These are phyloP conservation scores for Pecoramyces ruminantium DNA, from an alignment of 192 early-diverging fungal species.

Conservation along the genomic window DNA sequence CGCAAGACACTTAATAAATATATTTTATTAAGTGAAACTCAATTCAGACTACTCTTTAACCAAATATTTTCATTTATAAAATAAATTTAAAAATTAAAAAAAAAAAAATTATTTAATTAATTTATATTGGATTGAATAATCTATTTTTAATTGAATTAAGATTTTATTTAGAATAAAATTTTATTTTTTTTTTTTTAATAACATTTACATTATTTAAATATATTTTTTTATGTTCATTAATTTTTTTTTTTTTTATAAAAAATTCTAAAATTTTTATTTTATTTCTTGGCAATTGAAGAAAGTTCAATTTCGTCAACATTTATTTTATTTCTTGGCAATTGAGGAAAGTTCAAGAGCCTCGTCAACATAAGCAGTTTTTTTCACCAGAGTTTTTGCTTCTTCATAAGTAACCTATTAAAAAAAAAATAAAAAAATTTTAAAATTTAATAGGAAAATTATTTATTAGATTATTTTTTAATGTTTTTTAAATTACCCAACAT, in stretches of 20 bases:
- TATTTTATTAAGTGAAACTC: neutral
- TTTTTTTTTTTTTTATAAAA: too few species aligned
- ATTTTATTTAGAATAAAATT: too few species aligned
- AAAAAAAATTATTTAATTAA: too few species aligned
- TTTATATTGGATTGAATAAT: too few species aligned
- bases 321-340: neutral
- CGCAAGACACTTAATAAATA: neutral
- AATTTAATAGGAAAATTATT: too few species aligned
- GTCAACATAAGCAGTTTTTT: neutral
- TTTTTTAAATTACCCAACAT: constrained; percentile 16
- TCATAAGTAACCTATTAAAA: neutral
- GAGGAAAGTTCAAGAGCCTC: neutral
- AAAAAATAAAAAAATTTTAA: too few species aligned
- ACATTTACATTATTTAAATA: too few species aligned
- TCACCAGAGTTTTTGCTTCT: neutral
- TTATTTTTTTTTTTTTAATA: too few species aligned
- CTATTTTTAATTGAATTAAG: too few species aligned
- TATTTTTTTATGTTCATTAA: too few species aligned
- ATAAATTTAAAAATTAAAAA: neutral
- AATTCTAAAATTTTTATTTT: neutral
- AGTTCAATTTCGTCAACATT: neutral
- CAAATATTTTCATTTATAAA: too few species aligned
- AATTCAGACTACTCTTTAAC: neutral
- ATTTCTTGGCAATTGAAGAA: neutral
- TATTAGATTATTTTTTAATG: too few species aligned